Base-by-base conservation (phyloP, 208 protist species). In the Crithidia acanthocephali region DNA sequence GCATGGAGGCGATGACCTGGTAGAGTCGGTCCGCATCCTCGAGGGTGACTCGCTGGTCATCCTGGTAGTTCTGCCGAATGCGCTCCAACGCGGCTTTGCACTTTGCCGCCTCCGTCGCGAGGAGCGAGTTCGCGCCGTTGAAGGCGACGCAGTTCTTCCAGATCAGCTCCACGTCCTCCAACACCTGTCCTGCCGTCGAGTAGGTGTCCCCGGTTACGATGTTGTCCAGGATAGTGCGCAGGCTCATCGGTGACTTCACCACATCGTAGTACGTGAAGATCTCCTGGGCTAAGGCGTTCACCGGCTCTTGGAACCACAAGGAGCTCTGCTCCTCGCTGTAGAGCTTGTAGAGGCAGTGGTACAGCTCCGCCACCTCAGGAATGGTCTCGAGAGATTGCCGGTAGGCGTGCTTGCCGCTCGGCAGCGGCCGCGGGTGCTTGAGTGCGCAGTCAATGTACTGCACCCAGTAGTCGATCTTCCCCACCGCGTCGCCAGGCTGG, bases 261-360 rank as follows among this genome's bases (percentile, higher is more conserved):
- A 82, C 68, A 16, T 79, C 75, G 72, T 93, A 95, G 79, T 95
- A 95, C 64, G 81, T 82, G 51, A 85, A 91, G 16, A 88, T 76
- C 7, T 80, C 80, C 22, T 85, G 68, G 51, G 75, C 59, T 9
- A 95, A 72, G 15, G 90, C 90, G 72, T 95, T 84, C 25, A 95
- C 90, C n/a, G 90, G 90, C 66, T 95, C 87, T 22, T 85, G 71
- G 52, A 95, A 95, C 59, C 72, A 60, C 25, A 77, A 80, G 4
- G 87, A 89, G 50, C 79, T 76, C 56, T 73, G 76, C 68, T 90
- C 87, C 62, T 91, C 82, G 18, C 68, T 86, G 80, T 95, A 95
- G 0, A 95, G 80, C 53, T 89, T 88, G 59, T 86, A 92, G 1
- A 95, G 63, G 67, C 85, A 90, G 58, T 91, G 76, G 61, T 95